These are phyloP conservation scores for Coemansia sp. DNA, from an alignment of 192 early-diverging fungal genomes.

Conservation along the genomic window DNA sequence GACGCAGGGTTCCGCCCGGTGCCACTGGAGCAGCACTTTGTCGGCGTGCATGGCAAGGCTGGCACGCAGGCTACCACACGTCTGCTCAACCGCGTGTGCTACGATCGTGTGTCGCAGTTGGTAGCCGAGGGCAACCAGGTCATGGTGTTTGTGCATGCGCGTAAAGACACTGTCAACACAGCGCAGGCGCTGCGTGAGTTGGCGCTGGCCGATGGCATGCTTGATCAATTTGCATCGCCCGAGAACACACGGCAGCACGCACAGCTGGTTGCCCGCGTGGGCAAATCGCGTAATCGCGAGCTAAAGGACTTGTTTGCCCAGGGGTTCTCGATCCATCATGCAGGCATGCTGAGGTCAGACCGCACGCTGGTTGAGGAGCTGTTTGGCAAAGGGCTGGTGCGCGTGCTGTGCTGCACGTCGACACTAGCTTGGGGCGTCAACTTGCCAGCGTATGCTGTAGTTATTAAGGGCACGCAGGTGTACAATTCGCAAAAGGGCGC, in stretches of 20 bases:
- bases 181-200: conserved; percentile 77
- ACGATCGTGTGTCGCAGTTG: conserved; percentile 73
- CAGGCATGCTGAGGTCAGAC: conserved; percentile 91
- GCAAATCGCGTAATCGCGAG: conserved; percentile 78
- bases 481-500: conserved; percentile 92
- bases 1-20: conserved; percentile 93
- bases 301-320: conserved; percentile 79
- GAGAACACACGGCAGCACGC: conserved; percentile 54
- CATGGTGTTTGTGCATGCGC: conserved; percentile 99
- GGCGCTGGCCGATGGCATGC: conserved; percentile 62
- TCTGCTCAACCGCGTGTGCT: conserved; percentile 82
- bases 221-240: conserved; percentile 30
- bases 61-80: conserved; percentile 62
- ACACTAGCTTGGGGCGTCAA: conserved; percentile 99
- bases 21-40: conserved; percentile 94
- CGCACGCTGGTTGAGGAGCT: conserved; percentile 81
- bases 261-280: conserved; percentile 61
- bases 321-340: conserved; percentile 96
- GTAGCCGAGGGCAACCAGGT: conserved; percentile 91
- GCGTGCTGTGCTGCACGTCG: conserved; percentile 93
- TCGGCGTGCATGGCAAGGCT: conserved; percentile 87
- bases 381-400: conserved; percentile 80
- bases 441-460: conserved; percentile 95
- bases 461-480: conserved; percentile 97
- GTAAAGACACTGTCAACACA: conserved; percentile 97